Percentiles rank a stretch among this genome's conserved stretches.
These are phyloP conservation scores for Salvia sclarea DNA, from an alignment of 305 asterid genomes.

Conservation along the genomic window DNA sequence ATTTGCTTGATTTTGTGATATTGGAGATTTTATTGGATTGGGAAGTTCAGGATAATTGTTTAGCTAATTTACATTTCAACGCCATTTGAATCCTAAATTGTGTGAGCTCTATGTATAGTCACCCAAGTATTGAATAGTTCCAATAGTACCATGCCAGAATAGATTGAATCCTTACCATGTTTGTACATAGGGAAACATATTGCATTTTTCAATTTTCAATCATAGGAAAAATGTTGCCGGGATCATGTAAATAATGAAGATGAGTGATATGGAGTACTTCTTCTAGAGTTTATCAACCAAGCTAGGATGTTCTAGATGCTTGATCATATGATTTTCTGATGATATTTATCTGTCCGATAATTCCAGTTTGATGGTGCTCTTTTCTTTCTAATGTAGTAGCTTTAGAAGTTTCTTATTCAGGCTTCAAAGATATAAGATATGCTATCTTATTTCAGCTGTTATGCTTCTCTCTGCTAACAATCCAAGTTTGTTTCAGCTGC, in stretches of 20 bases:
- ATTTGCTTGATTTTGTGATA: neutral
- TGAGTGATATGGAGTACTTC: neutral
- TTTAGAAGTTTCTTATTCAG: neutral
- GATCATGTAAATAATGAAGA: neutral
- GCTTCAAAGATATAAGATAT: neutral
- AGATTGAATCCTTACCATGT: neutral
- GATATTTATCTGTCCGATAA: neutral
- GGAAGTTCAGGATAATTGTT: neutral
- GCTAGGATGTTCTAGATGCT: neutral
- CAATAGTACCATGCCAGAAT: neutral
- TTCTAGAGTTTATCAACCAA: neutral
- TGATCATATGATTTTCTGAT: constrained; percentile 9
- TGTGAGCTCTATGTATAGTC: neutral
- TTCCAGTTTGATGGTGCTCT: neutral
- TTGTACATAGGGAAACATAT: neutral
- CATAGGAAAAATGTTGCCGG: neutral
- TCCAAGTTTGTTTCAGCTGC: neutral
- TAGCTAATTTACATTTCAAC: constrained; percentile 6
- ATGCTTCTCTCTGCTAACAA: neutral
- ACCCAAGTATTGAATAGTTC: neutral
- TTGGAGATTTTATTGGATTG: neutral
- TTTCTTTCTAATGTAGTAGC: neutral
- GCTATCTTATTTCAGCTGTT: neutral
- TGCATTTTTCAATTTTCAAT: constrained; percentile 8
- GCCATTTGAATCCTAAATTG: neutral